Conservation (phyloP, 2,329 filamentous ascomycete genomes). For the Cercospora zeina region DNA sequence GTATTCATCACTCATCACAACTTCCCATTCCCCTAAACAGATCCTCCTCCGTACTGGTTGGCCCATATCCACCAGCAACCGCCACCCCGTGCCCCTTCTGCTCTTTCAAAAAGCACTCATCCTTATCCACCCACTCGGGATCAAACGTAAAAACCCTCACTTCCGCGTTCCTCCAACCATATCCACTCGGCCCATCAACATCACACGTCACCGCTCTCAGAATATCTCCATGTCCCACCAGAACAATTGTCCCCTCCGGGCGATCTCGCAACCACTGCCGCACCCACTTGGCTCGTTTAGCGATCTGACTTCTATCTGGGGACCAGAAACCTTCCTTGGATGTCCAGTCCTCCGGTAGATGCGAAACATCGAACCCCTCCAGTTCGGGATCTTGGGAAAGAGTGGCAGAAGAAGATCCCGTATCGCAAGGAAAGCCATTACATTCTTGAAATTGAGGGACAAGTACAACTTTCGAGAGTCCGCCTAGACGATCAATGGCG, state of each 20-base stretch:
- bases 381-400: slow-evolving; percentile 36
- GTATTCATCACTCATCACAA: slow-evolving; percentile 11
- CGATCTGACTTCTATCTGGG: slow-evolving; percentile 25
- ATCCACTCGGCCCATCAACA: slow-evolving; percentile 29
- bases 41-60: slow-evolving; percentile 36
- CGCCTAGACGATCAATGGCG: slow-evolving; percentile 35
- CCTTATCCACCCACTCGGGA: slow-evolving; percentile 29
- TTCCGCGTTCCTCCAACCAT: slow-evolving; percentile 40
- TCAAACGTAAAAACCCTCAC: slow-evolving; percentile 36
- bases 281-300: slow-evolving; percentile 36
- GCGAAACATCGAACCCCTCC: slow-evolving; percentile 34
- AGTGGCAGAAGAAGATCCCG: slow-evolving; percentile 31
- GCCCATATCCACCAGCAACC: slow-evolving; percentile 39
- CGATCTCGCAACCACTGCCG: slow-evolving; percentile 36
- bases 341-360: slow-evolving; percentile 37
- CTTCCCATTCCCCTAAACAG: slow-evolving; percentile 22
- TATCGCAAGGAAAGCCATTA: slow-evolving; percentile 39
- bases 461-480: slow-evolving; percentile 34
- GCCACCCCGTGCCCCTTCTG: slow-evolving; percentile 32
- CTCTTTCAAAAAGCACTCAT: slow-evolving; percentile 36
- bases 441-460: slow-evolving; percentile 40
- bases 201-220: slow-evolving; percentile 35
- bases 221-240: slow-evolving; percentile 41
- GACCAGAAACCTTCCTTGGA: slow-evolving; percentile 38
- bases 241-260: slow-evolving; percentile 39